Percentiles rank a stretch among this genome's conserved stretches.
phyloP scores from a whole-genome alignment of 495 filamentous ascomycete genomes.

The Podospora sp. region DNA sequence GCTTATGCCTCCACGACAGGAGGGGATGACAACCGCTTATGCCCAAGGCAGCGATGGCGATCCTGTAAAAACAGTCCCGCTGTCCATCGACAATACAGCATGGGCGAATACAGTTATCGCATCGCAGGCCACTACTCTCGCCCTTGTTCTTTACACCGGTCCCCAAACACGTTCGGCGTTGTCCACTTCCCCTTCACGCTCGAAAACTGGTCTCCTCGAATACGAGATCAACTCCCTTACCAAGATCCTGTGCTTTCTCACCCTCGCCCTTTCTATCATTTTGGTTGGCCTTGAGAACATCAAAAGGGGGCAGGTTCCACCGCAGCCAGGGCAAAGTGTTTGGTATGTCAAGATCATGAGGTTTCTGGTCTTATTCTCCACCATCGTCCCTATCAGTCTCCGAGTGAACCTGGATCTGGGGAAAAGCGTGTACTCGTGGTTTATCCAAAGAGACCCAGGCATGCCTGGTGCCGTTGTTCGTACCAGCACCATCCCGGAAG shows the following conservation, averaged over 20 bases:
- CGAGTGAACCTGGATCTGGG: constrained; percentile 97
- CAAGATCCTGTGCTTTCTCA: constrained; percentile 91
- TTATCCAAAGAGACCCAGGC: constrained; percentile 87
- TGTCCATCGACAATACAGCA: constrained; percentile 96
- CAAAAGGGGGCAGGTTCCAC: constrained; percentile 39
- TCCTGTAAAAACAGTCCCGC: constrained; percentile 60
- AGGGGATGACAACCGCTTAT: constrained; percentile 31
- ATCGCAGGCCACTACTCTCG: constrained; percentile 82
- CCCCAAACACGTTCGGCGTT: constrained; percentile 92
- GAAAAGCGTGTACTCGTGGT: constrained; percentile 92
- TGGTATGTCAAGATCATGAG: constrained; percentile 97
- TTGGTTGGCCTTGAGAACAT: constrained; percentile 89
- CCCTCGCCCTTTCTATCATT: constrained; percentile 79
- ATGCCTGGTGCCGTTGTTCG: constrained; percentile 91
- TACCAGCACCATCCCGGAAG: constrained; percentile 96
- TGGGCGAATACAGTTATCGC: constrained; percentile 99
- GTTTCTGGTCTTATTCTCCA: constrained; percentile 97
- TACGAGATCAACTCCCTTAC: constrained; percentile 98
- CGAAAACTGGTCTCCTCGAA: constrained; percentile 90
- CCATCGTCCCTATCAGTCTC: constrained; percentile 95
- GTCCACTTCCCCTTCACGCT: constrained; percentile 86
- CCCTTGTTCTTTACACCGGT: constrained; percentile 91
- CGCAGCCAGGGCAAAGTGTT: constrained; percentile 53
- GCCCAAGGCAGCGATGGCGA: constrained; percentile 33
- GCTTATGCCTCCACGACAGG: constrained; percentile 49